Evolutionary conservation across 768 basidiomycete species (phyloP).

Genomic region (Agaricus blazei): DNA sequence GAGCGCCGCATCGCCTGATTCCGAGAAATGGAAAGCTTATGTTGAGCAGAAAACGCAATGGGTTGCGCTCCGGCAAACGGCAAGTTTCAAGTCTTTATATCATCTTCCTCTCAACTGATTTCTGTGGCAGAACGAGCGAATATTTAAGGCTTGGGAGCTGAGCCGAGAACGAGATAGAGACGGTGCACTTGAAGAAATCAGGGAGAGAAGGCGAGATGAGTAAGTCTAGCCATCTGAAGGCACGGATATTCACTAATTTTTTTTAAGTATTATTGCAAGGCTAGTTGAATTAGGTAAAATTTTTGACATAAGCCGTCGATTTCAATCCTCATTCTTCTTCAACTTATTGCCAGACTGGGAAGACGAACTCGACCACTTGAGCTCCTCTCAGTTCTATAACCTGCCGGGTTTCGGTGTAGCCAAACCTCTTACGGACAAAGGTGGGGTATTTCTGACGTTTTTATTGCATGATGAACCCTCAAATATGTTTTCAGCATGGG

Average conservation of each 20-base stretch:
- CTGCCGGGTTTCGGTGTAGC: constrained; percentile 17
- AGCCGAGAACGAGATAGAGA: constrained; percentile 5
- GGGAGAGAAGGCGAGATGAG: constrained; percentile 12
- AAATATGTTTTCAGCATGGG: constrained; percentile 17
- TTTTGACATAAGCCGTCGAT: neutral
- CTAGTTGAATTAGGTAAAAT: constrained; percentile 11
- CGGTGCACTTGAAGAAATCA: constrained; percentile 9
- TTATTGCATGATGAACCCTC: neutral
- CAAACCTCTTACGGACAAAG: constrained; percentile 19
- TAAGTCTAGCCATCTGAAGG: constrained; percentile 2
- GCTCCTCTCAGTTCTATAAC: neutral
- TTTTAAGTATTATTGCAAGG: constrained; percentile 13
- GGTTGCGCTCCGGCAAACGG: neutral
- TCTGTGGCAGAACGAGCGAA: neutral
- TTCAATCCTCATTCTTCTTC: neutral
- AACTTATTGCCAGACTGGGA: constrained; percentile 6
- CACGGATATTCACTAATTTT: neutral
- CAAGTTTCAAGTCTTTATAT: neutral
- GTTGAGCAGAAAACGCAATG: neutral
- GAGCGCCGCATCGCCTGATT: neutral
- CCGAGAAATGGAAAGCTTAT: neutral
- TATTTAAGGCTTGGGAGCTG: neutral
- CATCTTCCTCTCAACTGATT: neutral
- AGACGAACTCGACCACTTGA: constrained; percentile 8
- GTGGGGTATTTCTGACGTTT: constrained; percentile 6